Conservation (phyloP, 331 rosid genomes). For the Malus hybrid region DNA sequence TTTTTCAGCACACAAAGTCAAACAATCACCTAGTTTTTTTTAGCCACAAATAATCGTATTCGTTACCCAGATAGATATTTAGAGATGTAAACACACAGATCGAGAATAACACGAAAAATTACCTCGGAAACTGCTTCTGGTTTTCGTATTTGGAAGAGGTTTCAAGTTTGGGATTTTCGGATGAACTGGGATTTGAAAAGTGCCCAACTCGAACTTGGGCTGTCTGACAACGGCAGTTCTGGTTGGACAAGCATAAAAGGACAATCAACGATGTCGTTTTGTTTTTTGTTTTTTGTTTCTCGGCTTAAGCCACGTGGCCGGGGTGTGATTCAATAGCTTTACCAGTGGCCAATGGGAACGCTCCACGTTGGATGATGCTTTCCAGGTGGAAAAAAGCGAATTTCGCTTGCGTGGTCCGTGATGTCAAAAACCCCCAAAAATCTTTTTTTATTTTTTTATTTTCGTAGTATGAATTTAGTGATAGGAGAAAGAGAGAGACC, state of each 20-base stretch:
- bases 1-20: background rate
- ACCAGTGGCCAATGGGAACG: too few species aligned
- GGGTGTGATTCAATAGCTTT: too few species aligned
- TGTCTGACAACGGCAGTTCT: conserved; percentile 7
- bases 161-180: background rate
- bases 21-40: background rate
- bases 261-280: conserved; percentile 1
- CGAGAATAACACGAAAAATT: background rate
- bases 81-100: background rate
- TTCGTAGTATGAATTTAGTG: too few species aligned
- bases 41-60: background rate
- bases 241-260: background rate
- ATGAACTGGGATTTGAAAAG: background rate
- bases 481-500: too few species aligned
- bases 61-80: background rate
- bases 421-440: too few species aligned
- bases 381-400: too few species aligned
- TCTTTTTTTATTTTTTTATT: too few species aligned
- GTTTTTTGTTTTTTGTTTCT: too few species aligned
- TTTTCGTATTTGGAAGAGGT: background rate
- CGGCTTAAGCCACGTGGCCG: too few species aligned
- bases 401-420: too few species aligned
- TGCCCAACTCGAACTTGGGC: background rate
- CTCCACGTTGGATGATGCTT: too few species aligned
- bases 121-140: background rate